Base-by-base conservation (phyloP, 2,329 filamentous ascomycete genomes). In the Pseudocercospora musae region DNA sequence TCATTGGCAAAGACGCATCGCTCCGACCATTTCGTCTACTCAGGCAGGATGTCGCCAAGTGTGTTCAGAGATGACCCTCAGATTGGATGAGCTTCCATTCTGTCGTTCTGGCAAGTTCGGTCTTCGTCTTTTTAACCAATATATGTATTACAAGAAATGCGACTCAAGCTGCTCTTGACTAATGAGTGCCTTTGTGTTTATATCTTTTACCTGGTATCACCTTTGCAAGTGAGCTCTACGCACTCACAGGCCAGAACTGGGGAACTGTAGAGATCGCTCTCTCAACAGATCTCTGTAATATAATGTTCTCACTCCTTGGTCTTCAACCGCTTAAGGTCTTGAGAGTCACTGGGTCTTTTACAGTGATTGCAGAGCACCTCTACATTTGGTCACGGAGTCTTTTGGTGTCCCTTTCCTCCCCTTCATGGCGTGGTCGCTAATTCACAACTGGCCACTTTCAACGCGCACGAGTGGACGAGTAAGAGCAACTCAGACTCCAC, bases 71-170 rank as follows among this genome's bases (percentile, higher is more conserved):
- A n/a, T 76, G 73, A 49, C 60, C 66, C 2, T 72, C 72, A 25
- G 74, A 76, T 61, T 76, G 74, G 73, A 71, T 63, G 5, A 64
- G 82, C 21, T 88, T 89, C 73, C 88, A 88, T 69, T 87, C 89
- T 69, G 76, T 88, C 42, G 77, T 88, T 6, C 75, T 89, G 58
- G 86, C 86, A 23, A 87, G 85, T 69, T 83, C 86, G 1, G 81
- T 88, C 29, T 88, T 87, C 73, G 81, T 88, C 63, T 88, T 88
- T 77, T 88, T 89, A 71, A 88, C 85, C 27, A 88, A 88, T 70
- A 25, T 53, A 29, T 53, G 49, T 53, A 20, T 25, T n/a, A 18
- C 20, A 10, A 44, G 15, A 21, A 44, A 27, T 11, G 25, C 27
- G 23, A 18, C 4, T 29, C 23, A 33, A 23, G n/a, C 23, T 21